phyloP scores from a whole-genome alignment of 306 rosid genomes.

The Glycyrrhiza uralensis region DNA sequence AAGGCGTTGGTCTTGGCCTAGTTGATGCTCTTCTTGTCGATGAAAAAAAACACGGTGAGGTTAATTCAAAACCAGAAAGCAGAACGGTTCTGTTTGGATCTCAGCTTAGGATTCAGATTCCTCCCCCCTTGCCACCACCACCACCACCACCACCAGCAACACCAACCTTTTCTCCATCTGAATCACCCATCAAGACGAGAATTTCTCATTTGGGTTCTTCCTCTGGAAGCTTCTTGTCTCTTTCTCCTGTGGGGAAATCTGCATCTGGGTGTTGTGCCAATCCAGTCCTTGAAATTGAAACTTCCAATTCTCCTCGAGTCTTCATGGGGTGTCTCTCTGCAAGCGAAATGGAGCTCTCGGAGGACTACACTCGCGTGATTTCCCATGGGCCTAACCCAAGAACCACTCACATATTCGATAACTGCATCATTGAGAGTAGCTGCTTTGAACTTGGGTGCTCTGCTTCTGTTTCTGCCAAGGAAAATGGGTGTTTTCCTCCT shows the following conservation, averaged over 20 bases:
- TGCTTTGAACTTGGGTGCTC: slow-evolving; percentile 44
- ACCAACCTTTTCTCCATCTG: slow-evolving; percentile 32
- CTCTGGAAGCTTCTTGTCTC: slow-evolving; percentile 32
- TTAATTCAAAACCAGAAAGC: slow-evolving; percentile 36
- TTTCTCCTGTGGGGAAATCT: slow-evolving; percentile 39
- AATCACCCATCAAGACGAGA: slow-evolving; percentile 33
- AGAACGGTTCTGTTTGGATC: slow-evolving; percentile 79
- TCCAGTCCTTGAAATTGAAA: slow-evolving; percentile 28
- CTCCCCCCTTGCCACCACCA: slow-evolving; percentile 28
- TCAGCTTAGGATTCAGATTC: slow-evolving; percentile 74
- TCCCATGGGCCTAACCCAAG: slow-evolving; percentile 73
- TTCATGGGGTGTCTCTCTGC: slow-evolving; percentile 54
- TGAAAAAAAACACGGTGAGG: slow-evolving; percentile 35
- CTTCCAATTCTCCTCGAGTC: slow-evolving; percentile 31
- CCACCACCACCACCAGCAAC: slow-evolving; percentile 21
- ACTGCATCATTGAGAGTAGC: slow-evolving; percentile 63
- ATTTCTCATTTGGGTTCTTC: slow-evolving; percentile 44
- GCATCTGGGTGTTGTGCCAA: slow-evolving; percentile 21
- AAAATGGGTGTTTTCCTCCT: slow-evolving; percentile 11
- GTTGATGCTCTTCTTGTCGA: slow-evolving; percentile 71
- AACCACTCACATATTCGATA: slow-evolving; percentile 75
- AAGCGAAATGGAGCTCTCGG: slow-evolving; percentile 77
- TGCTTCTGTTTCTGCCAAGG: slow-evolving; percentile 22
- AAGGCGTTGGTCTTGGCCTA: slow-evolving; percentile 75
- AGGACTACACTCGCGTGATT: slow-evolving; percentile 86